Evolutionary conservation across 2,329 filamentous ascomycete genomes (phyloP).

Genomic region (Neoarthrinium moseri): DNA sequence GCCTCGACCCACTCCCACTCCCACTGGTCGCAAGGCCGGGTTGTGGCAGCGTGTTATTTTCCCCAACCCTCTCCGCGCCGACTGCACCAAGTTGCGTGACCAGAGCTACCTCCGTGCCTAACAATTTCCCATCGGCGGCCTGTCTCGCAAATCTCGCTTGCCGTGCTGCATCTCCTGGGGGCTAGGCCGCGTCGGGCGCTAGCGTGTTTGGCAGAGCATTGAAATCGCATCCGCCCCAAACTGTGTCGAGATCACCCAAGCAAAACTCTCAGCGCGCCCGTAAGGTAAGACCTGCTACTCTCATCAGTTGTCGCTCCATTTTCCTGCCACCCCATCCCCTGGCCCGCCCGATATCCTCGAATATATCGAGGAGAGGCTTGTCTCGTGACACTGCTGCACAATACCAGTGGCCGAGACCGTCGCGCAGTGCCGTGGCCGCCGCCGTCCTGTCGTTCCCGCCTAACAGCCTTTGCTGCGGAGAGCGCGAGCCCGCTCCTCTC

Average conservation of each 20-base stretch:
- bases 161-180: not conserved
- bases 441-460: not conserved
- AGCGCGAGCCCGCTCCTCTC: too few relatives aligned
- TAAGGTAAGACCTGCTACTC: conserved; percentile 23
- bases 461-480: conserved; percentile 4
- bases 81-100: too few relatives aligned
- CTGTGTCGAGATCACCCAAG: conserved; percentile 10
- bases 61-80: too few relatives aligned
- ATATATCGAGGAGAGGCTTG: conserved; percentile 21
- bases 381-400: conserved; percentile 23
- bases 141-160: conserved; percentile 3
- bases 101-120: not conserved
- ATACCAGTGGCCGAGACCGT: conserved; percentile 15
- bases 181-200: not conserved
- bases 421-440: conserved; percentile 8
- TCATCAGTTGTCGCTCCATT: conserved; percentile 13
- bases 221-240: conserved; percentile 8
- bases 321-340: conserved; percentile 15
- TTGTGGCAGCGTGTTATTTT: too few relatives aligned
- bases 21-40: too few relatives aligned
- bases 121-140: not conserved
- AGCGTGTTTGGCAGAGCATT: conserved; percentile 5
- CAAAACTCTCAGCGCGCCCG: conserved; percentile 19
- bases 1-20: too few relatives aligned
- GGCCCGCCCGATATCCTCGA: conserved; percentile 15